These are phyloP conservation scores for Colletotrichum sp. DNA, from an alignment of 2,329 filamentous ascomycete species.

Conservation along the genomic window DNA sequence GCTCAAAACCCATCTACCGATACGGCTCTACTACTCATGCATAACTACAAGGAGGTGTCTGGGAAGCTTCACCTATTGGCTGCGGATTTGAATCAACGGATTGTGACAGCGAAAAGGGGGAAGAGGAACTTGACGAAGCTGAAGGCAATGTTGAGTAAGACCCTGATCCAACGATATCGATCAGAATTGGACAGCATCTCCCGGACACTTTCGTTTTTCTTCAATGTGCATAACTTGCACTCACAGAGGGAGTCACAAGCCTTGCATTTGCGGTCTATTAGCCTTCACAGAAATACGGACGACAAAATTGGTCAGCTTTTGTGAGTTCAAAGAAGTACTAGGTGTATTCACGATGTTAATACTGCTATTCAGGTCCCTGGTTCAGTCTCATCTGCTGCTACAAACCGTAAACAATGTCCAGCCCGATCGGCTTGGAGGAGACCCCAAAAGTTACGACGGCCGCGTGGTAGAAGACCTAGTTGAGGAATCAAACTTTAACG, in stretches of 20 bases:
- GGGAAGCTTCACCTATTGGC: background rate
- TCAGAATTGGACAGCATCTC: background rate
- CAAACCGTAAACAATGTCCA: background rate
- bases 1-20: background rate
- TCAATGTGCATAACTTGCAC: background rate
- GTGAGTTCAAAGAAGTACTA: background rate
- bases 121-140: background rate
- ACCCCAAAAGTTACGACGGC: accelerated
- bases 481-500: too few species aligned
- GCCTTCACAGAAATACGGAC: accelerated
- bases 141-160: background rate
- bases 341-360: background rate
- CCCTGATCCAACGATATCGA: background rate
- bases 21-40: background rate
- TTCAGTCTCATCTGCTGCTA: background rate
- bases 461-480: background rate
- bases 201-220: background rate
- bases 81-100: background rate
- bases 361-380: background rate
- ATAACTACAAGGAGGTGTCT: background rate
- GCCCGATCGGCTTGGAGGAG: background rate
- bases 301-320: background rate
- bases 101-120: background rate
- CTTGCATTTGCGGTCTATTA: background rate
- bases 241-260: background rate